These are phyloP conservation scores for Daldinia decipiens DNA, from an alignment of 495 filamentous ascomycete species.

Conservation along the genomic window DNA sequence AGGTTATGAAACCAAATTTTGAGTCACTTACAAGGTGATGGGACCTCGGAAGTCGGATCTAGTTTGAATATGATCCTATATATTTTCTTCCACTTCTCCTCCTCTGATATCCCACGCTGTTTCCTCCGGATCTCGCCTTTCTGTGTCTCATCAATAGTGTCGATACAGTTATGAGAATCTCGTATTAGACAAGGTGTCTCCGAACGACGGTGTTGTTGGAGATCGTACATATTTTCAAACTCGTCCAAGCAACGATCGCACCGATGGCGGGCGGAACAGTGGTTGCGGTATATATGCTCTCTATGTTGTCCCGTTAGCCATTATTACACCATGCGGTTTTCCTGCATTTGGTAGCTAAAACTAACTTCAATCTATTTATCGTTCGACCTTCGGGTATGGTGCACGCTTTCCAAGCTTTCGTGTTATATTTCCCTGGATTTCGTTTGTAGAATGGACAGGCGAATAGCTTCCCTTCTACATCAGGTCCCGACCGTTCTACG, in stretches of 20 bases:
- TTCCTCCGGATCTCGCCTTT: constrained; percentile 31
- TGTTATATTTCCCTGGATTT: constrained; percentile 35
- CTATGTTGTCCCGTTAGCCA: constrained; percentile 14
- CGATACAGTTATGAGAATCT: constrained; percentile 8
- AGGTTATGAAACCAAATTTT: neutral
- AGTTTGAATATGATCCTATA: constrained; percentile 37
- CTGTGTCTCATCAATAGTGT: constrained; percentile 31
- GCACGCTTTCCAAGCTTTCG: constrained; percentile 37
- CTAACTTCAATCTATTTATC: constrained; percentile 39
- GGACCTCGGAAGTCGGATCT: constrained; percentile 19
- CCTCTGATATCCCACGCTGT: constrained; percentile 27
- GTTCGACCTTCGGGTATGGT: constrained; percentile 19
- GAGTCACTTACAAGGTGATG: constrained; percentile 33
- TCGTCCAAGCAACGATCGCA: constrained; percentile 30
- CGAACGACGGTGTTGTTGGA: constrained; percentile 23
- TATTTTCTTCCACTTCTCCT: constrained; percentile 33
- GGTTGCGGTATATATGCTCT: constrained; percentile 41
- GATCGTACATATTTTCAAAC: constrained; percentile 22
- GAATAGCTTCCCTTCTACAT: constrained; percentile 14
- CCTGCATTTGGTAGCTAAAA: neutral
- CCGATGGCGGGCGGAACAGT: constrained; percentile 9
- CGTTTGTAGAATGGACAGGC: constrained; percentile 41
- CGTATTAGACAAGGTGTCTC: constrained; percentile 24
- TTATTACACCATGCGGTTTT: neutral
- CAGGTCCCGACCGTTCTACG: neutral